Evolutionary conservation across 1,284 basidiomycete species (phyloP).

Genomic region (Puccinia triticina): DNA sequence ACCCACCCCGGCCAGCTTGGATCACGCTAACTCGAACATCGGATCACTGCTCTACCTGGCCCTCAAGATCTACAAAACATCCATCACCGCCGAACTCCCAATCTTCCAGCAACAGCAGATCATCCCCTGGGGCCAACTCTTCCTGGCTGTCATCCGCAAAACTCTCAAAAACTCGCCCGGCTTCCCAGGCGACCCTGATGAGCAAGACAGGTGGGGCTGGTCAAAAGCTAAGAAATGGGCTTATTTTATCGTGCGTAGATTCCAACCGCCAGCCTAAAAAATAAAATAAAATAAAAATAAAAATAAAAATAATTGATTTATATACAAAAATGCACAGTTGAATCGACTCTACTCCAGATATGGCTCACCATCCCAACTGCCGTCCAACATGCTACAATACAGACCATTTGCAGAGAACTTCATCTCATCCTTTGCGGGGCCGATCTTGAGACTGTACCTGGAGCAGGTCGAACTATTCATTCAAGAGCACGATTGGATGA

Average conservation of each 20-base stretch:
- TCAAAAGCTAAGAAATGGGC: conserved; percentile 90
- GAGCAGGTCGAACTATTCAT: conserved; percentile 66
- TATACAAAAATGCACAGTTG: conserved; percentile 49
- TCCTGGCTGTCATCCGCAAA: conserved; percentile 73
- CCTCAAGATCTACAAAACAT: conserved; percentile 64
- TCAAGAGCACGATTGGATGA: conserved; percentile 48
- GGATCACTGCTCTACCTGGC: conserved; percentile 31
- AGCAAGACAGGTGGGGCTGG: conserved; percentile 77
- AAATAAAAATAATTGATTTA: neutral
- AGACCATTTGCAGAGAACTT: conserved; percentile 75
- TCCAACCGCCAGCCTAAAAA: neutral
- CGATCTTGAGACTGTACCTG: conserved; percentile 78
- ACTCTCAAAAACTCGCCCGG: conserved; percentile 66
- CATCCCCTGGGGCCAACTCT: conserved; percentile 79
- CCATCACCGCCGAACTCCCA: conserved; percentile 72
- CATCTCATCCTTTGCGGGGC: conserved; percentile 74
- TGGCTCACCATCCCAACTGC: conserved; percentile 81
- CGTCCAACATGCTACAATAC: conserved; percentile 69
- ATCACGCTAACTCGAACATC: conserved; percentile 39
- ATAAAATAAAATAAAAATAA: neutral
- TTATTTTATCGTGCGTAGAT: conserved; percentile 68
- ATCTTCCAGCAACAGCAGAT: conserved; percentile 76
- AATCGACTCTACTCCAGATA: conserved; percentile 64
- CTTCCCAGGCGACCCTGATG: conserved; percentile 69
- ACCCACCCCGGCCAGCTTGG: conserved; percentile 16